phyloP scores from a whole-genome alignment of 306 rosid species.

The Trifolium repens region DNA sequence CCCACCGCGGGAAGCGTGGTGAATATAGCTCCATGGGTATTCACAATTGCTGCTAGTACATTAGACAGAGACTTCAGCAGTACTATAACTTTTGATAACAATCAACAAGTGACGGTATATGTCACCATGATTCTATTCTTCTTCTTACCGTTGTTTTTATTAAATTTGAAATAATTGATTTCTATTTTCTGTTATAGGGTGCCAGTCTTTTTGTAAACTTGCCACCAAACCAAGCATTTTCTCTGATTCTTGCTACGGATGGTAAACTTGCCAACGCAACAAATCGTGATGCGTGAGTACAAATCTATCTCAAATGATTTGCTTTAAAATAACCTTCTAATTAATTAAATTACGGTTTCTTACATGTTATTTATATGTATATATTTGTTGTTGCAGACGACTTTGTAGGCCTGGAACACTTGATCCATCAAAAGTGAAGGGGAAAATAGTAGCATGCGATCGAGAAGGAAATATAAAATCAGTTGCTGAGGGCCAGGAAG shows the following conservation, averaged over 20 bases:
- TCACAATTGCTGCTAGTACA: slow-evolving; percentile 80
- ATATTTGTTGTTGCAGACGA: neutral
- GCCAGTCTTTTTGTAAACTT: slow-evolving; percentile 51
- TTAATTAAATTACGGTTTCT: neutral
- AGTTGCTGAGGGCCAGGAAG: slow-evolving; percentile 50
- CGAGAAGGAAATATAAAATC: slow-evolving; percentile 53
- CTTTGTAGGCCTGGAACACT: slow-evolving; percentile 53
- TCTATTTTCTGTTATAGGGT: slow-evolving; percentile 43
- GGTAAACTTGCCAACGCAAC: slow-evolving; percentile 45
- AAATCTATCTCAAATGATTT: neutral
- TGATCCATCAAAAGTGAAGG: slow-evolving; percentile 60
- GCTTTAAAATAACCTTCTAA: neutral
- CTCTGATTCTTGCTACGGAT: slow-evolving; percentile 46
- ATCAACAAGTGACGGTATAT: slow-evolving; percentile 28
- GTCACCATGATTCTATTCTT: neutral
- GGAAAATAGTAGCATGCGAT: slow-evolving; percentile 56
- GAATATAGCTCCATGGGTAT: slow-evolving; percentile 65
- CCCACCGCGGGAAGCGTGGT: slow-evolving; percentile 45
- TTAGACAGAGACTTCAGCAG: slow-evolving; percentile 57
- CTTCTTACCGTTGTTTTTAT: neutral
- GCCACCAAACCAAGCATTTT: slow-evolving; percentile 44
- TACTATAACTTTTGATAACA: slow-evolving; percentile 51
- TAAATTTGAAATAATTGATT: slow-evolving; percentile 18
- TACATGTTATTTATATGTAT: neutral
- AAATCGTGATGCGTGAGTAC: slow-evolving; percentile 48